Conservation (phyloP, 306 rosid species). For the Elaeagnus macrophylla region DNA sequence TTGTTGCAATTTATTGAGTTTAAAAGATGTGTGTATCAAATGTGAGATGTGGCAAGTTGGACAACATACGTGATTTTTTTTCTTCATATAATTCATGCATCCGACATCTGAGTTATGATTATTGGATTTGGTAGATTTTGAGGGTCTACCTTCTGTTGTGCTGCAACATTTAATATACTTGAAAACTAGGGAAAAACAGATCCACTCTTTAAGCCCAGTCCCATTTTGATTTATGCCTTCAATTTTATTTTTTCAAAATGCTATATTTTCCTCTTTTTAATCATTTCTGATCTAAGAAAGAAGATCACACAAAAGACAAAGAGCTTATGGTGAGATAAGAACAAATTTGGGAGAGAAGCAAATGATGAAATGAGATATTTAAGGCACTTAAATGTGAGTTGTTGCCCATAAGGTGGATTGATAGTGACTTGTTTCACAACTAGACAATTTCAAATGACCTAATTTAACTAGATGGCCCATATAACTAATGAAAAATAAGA, state of each 20-base stretch:
- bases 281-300: constrained; percentile 1
- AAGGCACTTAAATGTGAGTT: constrained; percentile 17
- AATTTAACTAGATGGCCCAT: constrained; percentile 1
- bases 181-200: no score
- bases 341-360: constrained; percentile 2
- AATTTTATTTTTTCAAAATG: no score
- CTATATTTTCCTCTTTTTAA: no score
- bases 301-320: constrained; percentile 12
- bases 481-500: no score
- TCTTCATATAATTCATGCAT: no score
- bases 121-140: no score
- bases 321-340: not conserved
- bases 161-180: no score
- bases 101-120: no score
- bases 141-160: no score
- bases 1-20: constrained; percentile 20
- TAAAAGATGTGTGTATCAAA: no score
- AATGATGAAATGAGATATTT: constrained; percentile 11
- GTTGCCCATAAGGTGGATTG: constrained; percentile 13
- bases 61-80: not conserved
- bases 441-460: constrained; percentile 11
- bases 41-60: constrained; percentile 36
- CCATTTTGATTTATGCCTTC: no score
- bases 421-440: constrained; percentile 26
- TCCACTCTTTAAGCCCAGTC: no score